phyloP scores from a whole-genome alignment of 768 basidiomycete genomes.

The Xerocomellus intermedius region DNA sequence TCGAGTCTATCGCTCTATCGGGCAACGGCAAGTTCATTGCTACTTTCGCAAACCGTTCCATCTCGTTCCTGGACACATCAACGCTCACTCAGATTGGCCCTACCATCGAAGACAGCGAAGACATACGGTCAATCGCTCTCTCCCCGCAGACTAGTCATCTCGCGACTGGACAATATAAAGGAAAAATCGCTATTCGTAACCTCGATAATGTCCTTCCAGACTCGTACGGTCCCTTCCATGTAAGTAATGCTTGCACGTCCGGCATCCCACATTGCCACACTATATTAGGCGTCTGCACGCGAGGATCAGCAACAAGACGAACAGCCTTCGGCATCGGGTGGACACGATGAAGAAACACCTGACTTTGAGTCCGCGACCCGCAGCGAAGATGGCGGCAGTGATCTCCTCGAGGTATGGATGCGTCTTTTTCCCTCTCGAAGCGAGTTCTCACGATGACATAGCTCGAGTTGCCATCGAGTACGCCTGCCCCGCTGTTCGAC shows the following conservation, averaged over 20 bases:
- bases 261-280: too few relatives aligned
- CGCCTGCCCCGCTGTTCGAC: background rate
- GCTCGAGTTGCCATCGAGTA: background rate
- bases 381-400: too few relatives aligned
- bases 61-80: too few relatives aligned
- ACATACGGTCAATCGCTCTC: background rate
- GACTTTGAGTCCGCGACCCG: too few relatives aligned
- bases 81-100: background rate
- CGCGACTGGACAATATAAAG: background rate
- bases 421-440: background rate
- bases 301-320: too few relatives aligned
- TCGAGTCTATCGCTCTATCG: too few relatives aligned
- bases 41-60: too few relatives aligned
- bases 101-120: background rate
- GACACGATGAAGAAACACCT: too few relatives aligned
- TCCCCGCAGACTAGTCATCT: background rate
- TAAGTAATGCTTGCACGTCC: background rate
- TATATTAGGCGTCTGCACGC: too few relatives aligned
- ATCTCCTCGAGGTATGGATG: background rate
- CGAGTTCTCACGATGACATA: background rate
- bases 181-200: background rate
- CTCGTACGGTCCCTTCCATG: background rate
- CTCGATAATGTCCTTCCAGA: conserved; percentile 3
- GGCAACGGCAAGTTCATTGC: too few relatives aligned
- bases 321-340: too few relatives aligned